Evolutionary conservation across 306 rosid genomes (phyloP).

Genomic region (Prosopis cineraria): DNA sequence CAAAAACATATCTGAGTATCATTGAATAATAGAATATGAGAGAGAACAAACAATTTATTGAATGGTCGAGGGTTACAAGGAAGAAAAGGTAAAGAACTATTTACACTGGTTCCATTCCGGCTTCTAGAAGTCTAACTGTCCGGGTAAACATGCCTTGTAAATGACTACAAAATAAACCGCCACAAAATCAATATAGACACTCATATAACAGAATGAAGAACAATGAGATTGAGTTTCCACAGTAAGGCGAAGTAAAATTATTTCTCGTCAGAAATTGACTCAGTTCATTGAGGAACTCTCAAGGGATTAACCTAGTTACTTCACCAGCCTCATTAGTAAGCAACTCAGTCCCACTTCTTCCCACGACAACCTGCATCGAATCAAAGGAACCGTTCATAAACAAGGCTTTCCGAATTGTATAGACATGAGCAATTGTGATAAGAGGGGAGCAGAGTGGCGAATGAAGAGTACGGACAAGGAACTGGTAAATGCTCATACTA

Average conservation of each 20-base stretch:
- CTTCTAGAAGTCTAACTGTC: conserved; percentile 93
- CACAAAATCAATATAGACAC: not conserved
- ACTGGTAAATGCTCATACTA: conserved; percentile 98
- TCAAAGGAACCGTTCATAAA: conserved; percentile 9
- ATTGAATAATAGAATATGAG: conserved; percentile 5
- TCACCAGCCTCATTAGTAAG: conserved; percentile 98
- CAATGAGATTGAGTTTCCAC: not conserved
- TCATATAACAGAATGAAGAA: not conserved
- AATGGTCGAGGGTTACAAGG: not conserved
- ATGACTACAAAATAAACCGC: conserved; percentile 54
- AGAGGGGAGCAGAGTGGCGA: not conserved
- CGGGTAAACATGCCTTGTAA: conserved; percentile 95
- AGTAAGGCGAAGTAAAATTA: too few relatives aligned
- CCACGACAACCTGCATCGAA: conserved; percentile 83
- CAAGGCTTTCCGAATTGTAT: not conserved
- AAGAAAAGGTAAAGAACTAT: conserved; percentile 11
- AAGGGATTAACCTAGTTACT: conserved; percentile 77
- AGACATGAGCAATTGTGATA: not conserved
- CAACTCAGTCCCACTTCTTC: conserved; percentile 93
- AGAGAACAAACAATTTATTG: not conserved
- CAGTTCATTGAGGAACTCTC: not conserved
- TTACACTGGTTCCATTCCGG: conserved; percentile 93
- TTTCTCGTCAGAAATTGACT: not conserved
- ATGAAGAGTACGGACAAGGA: conserved; percentile 57
- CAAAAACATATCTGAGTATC: conserved; percentile 78